Evolutionary conservation across 768 basidiomycete genomes (phyloP), one percentile per base, ranked within the genome.

Genomic region (Trametes cinnabarina): DNA sequence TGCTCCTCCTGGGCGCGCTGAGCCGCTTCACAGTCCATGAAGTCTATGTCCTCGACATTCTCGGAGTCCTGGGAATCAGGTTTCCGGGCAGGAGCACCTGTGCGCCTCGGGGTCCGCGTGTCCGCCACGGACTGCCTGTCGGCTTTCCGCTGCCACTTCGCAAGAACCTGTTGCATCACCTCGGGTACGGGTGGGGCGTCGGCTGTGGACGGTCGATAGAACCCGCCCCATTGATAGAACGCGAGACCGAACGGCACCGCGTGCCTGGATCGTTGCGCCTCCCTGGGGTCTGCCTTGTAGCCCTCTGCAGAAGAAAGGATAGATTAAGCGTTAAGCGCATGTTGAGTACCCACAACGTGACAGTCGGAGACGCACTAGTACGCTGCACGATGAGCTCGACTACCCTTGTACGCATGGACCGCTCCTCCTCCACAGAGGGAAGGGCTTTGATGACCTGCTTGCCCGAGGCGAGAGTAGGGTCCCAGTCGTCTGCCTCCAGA

Each of bases 151-250:
- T n/a, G 37, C 54, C 57, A 56, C 46, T 49, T 53, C 23, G 12
- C n/a, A 4, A 55, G 47, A 9, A 17, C 42, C n/a, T n/a, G 4
- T 19, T 8, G 17, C 55, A 60, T 57, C 43, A 48, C 32, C 0
- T 7, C 28, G 41, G 48, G 35, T 14, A 47, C 34, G 4, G 25
- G 22, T 8, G 20, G 34, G n/a, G 23, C 26, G 9, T 56, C 64
- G n/a, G 6, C 10, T 3, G 25, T 7, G 15, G 20, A 3, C 12
- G 57, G 54, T 44, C 37, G 17, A 37, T 61, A 59, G 54, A 66
- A 66, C 0, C 65, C 65, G 17, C 61, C 65, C 65, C 65, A 66
- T 4, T 37, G 20, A 32, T 48, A 44, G 54, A 66, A 66, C 4
- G 43, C 53, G 26, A 47, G n/a, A 19, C 50, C 51, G 20, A 62